Percentiles rank a stretch among this genome's conserved stretches.
These are phyloP conservation scores for Xylaria sp. DNA, from an alignment of 2,329 filamentous ascomycete species.

Conservation along the genomic window DNA sequence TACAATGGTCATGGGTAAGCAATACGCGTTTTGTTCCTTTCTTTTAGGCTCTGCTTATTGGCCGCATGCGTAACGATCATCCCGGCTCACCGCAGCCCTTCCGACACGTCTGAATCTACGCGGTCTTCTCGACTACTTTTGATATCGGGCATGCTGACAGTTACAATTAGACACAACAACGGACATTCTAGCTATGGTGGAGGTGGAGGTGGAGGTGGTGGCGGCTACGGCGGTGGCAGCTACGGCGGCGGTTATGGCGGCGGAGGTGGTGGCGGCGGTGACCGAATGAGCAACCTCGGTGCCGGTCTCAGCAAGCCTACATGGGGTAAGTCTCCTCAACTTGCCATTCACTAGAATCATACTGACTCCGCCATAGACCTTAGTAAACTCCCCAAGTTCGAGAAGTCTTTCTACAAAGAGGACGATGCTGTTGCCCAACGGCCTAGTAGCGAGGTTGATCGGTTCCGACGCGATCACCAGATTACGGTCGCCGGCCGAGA, in stretches of 20 bases:
- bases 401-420: slow-evolving; percentile 99
- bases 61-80: slow-evolving; percentile 10
- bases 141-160: slow-evolving; percentile 55
- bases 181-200: slow-evolving; percentile 60
- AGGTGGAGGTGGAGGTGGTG: slow-evolving; percentile 63
- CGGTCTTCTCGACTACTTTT: slow-evolving; percentile 39
- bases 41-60: background rate
- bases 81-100: background rate
- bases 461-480: slow-evolving; percentile 85
- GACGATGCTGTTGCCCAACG: slow-evolving; percentile 80
- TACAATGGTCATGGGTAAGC: slow-evolving; percentile 52
- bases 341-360: slow-evolving; percentile 20
- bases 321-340: slow-evolving; percentile 74
- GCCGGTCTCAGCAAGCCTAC: slow-evolving; percentile 85
- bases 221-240: slow-evolving; percentile 62
- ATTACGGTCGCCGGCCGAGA: slow-evolving; percentile 84
- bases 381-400: slow-evolving; percentile 87
- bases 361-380: slow-evolving; percentile 68
- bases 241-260: slow-evolving; percentile 65
- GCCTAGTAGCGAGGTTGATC: slow-evolving; percentile 81
- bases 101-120: background rate
- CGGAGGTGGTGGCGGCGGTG: slow-evolving; percentile 71
- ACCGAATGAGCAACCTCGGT: slow-evolving; percentile 93
- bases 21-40: slow-evolving; percentile 19
- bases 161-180: slow-evolving; percentile 55